Evolutionary conservation across 768 basidiomycete genomes (phyloP).

Genomic region (Hypholoma fasciculare): DNA sequence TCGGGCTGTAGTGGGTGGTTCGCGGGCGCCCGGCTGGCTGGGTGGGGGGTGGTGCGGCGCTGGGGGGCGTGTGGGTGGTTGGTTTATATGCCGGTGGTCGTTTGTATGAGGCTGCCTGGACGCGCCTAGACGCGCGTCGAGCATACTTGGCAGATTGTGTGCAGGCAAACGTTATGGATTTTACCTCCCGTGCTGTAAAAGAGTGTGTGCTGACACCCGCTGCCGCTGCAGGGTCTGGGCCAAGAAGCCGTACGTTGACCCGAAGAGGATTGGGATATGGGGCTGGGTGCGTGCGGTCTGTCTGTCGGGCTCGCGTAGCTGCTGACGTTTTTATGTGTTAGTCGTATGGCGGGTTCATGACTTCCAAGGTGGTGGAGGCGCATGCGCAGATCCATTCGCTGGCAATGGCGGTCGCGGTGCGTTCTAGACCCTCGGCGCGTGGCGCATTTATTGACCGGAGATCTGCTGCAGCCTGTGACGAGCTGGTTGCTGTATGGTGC

Average conservation of each 20-base stretch:
- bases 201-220: not conserved
- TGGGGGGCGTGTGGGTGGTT: too few relatives aligned
- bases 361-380: slow-evolving; percentile 88
- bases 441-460: not conserved
- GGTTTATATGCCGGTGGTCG: too few relatives aligned
- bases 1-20: too few relatives aligned
- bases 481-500: slow-evolving; percentile 83
- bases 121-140: too few relatives aligned
- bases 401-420: slow-evolving; percentile 87
- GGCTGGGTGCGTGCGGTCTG: slow-evolving; percentile 80
- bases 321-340: slow-evolving; percentile 24
- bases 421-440: slow-evolving; percentile 9
- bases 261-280: slow-evolving; percentile 91
- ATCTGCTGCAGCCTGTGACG: slow-evolving; percentile 66
- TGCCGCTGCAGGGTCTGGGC: slow-evolving; percentile 66
- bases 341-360: slow-evolving; percentile 98
- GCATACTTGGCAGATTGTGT: too few relatives aligned
- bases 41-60: too few relatives aligned
- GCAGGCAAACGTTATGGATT: too few relatives aligned
- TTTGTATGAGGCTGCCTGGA: too few relatives aligned
- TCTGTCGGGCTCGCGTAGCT: not conserved
- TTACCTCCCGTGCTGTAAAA: not conserved
- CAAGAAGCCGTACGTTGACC: slow-evolving; percentile 84
- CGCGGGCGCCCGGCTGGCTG: too few relatives aligned
- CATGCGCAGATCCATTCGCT: slow-evolving; percentile 87